Percentiles rank a stretch among this genome's conserved stretches.
phyloP scores from a whole-genome alignment of 352 stramenopile genomes.

The Phytophthora pistaciae region DNA sequence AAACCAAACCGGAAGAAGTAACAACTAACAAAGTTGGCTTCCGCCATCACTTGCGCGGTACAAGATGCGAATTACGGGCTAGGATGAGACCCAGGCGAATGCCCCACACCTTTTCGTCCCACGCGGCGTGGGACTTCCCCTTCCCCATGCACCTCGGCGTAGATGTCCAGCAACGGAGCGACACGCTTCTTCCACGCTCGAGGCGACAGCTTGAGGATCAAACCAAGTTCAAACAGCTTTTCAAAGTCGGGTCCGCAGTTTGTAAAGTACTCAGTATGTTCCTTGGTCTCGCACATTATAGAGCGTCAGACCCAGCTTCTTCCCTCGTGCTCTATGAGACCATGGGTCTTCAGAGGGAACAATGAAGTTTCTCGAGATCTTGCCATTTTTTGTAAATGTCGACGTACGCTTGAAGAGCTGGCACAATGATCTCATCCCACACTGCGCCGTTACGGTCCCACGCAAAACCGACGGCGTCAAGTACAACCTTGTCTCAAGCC shows the following conservation, averaged over 20 bases:
- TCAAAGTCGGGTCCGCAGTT: not conserved
- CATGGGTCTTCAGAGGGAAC: not conserved
- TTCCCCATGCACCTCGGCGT: too few species aligned
- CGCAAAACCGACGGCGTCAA: not conserved
- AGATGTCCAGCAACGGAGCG: too few species aligned
- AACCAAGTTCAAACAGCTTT: too few species aligned
- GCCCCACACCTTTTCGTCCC: too few species aligned
- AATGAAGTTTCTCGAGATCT: not conserved
- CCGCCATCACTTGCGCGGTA: too few species aligned
- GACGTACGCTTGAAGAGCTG: not conserved
- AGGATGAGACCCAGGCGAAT: too few species aligned
- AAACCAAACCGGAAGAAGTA: too few species aligned
- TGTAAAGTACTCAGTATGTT: not conserved
- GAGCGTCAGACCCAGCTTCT: not conserved
- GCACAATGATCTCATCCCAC: not conserved
- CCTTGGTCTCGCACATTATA: not conserved
- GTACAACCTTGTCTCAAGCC: not conserved
- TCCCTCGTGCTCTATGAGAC: not conserved
- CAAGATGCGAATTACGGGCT: too few species aligned
- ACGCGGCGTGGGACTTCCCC: too few species aligned
- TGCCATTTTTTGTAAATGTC: not conserved
- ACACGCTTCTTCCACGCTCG: too few species aligned
- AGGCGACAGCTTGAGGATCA: too few species aligned
- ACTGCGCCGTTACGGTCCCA: not conserved
- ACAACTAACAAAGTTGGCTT: too few species aligned